phyloP scores from a whole-genome alignment of 805 yeast species.

The Debaryomyces maramus region DNA sequence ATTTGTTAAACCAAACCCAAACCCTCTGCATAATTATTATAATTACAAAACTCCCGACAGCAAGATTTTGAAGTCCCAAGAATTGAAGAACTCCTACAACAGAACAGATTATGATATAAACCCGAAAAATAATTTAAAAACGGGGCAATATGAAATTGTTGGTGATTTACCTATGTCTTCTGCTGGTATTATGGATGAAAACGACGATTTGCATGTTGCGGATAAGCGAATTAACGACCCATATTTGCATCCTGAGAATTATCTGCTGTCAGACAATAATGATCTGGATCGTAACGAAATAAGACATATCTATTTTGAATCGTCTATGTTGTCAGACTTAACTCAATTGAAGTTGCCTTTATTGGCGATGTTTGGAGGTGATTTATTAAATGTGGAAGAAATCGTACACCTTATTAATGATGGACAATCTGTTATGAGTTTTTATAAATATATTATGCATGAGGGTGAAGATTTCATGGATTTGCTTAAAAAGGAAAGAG shows the following conservation, averaged over 20 bases:
- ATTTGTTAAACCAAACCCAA: conserved; percentile 34
- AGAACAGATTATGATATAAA: conserved; percentile 10
- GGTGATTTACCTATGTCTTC: conserved; percentile 33
- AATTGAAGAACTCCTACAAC: conserved; percentile 27
- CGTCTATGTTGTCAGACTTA: conserved; percentile 13
- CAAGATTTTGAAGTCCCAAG: conserved; percentile 14
- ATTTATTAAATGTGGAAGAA: conserved; percentile 9
- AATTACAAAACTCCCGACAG: conserved; percentile 20
- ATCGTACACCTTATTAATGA: conserved; percentile 19
- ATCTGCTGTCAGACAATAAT: not conserved
- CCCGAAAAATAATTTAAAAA: not conserved
- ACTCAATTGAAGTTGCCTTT: conserved; percentile 9
- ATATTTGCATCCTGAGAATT: conserved; percentile 14
- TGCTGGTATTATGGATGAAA: conserved; percentile 36
- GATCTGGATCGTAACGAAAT: conserved; percentile 8
- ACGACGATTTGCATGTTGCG: conserved; percentile 33
- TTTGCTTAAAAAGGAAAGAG: conserved; percentile 48
- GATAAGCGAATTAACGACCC: conserved; percentile 40
- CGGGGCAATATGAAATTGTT: conserved; percentile 23
- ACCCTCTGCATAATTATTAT: conserved; percentile 11
- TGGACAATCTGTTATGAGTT: conserved; percentile 22
- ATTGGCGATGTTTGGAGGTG: conserved; percentile 16
- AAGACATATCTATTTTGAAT: conserved; percentile 14
- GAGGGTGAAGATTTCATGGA: conserved; percentile 16
- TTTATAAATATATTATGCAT: conserved; percentile 23